A percentile compares a stretch with the other conserved stretches of the same genome.
Evolutionary conservation across 176 grass and related monocot genomes (phyloP).

Genomic region (Rhynchospora breviuscula): DNA sequence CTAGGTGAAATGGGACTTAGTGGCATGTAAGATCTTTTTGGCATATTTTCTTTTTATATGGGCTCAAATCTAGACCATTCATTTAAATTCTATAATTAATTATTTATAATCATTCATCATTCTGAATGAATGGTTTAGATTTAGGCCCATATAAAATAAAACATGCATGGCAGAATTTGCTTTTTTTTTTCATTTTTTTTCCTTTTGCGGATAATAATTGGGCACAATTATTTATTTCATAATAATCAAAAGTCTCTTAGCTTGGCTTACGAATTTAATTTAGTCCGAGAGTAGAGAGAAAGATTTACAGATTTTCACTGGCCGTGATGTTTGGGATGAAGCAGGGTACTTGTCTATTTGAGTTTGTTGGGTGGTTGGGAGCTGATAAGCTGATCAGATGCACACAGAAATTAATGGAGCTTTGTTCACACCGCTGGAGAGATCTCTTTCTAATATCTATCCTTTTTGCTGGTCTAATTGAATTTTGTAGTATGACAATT

Average conservation of each 20-base stretch:
- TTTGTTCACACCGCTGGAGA: background rate
- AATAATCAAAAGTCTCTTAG: background rate
- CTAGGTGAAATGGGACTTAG: too few species aligned
- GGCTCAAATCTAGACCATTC: too few species aligned
- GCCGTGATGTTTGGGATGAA: background rate
- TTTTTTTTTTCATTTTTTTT: background rate
- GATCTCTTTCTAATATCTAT: background rate
- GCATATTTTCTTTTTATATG: too few species aligned
- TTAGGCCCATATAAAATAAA: too few species aligned
- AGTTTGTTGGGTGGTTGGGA: conserved; percentile 2
- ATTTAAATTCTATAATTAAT: too few species aligned
- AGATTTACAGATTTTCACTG: background rate
- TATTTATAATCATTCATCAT: too few species aligned
- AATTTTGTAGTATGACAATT: too few species aligned
- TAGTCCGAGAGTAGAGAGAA: background rate
- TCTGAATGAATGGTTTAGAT: too few species aligned
- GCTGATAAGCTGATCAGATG: background rate
- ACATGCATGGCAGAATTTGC: too few species aligned
- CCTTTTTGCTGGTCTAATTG: background rate
- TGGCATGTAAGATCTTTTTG: too few species aligned
- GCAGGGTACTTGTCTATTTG: too few species aligned
- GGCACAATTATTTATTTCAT: too few species aligned
- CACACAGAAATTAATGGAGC: background rate
- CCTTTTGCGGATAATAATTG: background rate
- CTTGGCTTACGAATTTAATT: background rate